These are phyloP conservation scores for Colletotrichum tamarilloi DNA, from an alignment of 2,329 filamentous ascomycete species.

Conservation along the genomic window DNA sequence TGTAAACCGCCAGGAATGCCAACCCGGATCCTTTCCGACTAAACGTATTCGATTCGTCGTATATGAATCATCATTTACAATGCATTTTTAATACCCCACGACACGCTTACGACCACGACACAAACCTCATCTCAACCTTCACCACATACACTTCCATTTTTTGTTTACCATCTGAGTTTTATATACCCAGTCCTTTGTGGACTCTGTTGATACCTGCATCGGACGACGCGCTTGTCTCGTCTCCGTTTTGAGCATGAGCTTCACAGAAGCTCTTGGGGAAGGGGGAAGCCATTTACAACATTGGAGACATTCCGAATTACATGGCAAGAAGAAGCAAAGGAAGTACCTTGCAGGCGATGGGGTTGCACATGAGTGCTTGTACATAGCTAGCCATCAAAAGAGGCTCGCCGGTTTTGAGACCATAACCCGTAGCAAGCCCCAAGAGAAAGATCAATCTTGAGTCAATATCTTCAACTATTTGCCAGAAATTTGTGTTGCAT, in stretches of 20 bases:
- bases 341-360: constrained; percentile 21
- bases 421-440: constrained; percentile 14
- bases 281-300: background rate
- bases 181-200: constrained; percentile 37
- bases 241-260: constrained; percentile 8
- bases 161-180: constrained; percentile 30
- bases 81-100: constrained; percentile 28
- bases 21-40: background rate
- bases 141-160: constrained; percentile 21
- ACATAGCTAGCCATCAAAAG: background rate
- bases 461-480: background rate
- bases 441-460: background rate
- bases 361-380: constrained; percentile 12
- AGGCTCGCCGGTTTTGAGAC: constrained; percentile 12
- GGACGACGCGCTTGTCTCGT: constrained; percentile 15
- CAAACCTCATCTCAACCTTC: constrained; percentile 9
- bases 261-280: background rate
- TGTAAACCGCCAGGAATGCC: constrained; percentile 46
- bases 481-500: background rate
- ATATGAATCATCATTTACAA: constrained; percentile 15
- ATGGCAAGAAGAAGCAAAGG: background rate
- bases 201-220: constrained; percentile 36
- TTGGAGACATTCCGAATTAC: background rate
- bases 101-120: constrained; percentile 34
- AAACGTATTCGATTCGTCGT: constrained; percentile 17